These are phyloP conservation scores for Rhodofomes roseus DNA, from an alignment of 1,284 basidiomycete genomes.

Conservation along the genomic window DNA sequence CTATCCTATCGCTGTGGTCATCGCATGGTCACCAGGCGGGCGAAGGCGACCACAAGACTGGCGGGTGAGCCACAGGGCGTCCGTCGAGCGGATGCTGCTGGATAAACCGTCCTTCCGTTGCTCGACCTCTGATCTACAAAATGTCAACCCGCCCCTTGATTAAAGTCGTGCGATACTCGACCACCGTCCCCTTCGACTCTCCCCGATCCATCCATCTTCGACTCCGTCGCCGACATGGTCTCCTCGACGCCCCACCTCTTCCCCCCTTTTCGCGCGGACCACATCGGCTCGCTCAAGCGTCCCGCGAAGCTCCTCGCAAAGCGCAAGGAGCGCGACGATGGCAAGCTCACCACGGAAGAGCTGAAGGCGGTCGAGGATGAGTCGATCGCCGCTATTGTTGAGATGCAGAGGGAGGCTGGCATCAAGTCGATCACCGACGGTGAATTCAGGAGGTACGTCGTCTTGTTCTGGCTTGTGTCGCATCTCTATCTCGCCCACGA, in stretches of 20 bases:
- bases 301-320: conserved; percentile 39
- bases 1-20: background rate
- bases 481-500: too few relatives aligned
- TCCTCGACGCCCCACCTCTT: conserved; percentile 20
- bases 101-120: background rate
- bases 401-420: conserved; percentile 37
- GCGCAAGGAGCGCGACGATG: conserved; percentile 33
- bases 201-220: background rate
- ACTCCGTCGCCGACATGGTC: conserved; percentile 10
- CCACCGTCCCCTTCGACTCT: background rate
- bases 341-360: conserved; percentile 32
- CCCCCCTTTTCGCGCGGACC: conserved; percentile 40
- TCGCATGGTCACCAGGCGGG: background rate
- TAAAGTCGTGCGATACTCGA: background rate
- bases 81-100: background rate
- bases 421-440: conserved; percentile 48
- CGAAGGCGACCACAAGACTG: background rate
- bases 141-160: background rate
- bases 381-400: conserved; percentile 39
- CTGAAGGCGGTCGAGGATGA: conserved; percentile 42
- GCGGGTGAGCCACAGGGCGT: background rate
- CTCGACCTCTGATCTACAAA: conserved; percentile 2
- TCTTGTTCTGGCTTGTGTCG: background rate
- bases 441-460: conserved; percentile 37
- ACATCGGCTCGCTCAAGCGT: conserved; percentile 45